phyloP scores from a whole-genome alignment of 2,329 filamentous ascomycete species.

The Stemphylium vesicarium region DNA sequence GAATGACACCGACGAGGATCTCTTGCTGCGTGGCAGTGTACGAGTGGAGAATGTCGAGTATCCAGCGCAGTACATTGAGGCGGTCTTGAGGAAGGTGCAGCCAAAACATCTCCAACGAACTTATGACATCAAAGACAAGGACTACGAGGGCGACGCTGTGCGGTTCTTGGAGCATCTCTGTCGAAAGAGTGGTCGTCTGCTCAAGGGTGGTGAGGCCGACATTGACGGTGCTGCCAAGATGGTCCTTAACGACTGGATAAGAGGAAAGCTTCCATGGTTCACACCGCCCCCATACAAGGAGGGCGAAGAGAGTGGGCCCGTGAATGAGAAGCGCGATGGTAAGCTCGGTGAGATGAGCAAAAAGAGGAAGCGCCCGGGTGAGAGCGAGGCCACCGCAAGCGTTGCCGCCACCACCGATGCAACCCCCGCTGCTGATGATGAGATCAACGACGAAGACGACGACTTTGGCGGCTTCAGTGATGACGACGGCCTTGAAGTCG shows the following conservation, averaged over 20 bases:
- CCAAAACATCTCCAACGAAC: constrained; percentile 88
- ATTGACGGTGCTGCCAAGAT: constrained; percentile 95
- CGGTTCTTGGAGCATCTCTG: constrained; percentile 88
- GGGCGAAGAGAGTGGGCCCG: constrained; percentile 39
- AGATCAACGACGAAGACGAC: constrained; percentile 30
- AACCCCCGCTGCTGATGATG: constrained; percentile 17
- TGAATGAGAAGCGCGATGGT: constrained; percentile 71
- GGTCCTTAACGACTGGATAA: constrained; percentile 93
- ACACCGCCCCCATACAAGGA: constrained; percentile 71
- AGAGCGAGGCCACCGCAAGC: constrained; percentile 36
- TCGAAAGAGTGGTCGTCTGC: constrained; percentile 81
- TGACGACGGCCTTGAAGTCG: constrained; percentile 26
- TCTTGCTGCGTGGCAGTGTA: constrained; percentile 88
- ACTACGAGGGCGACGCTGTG: constrained; percentile 73
- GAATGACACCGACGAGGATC: constrained; percentile 82
- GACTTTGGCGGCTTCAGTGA: constrained; percentile 46
- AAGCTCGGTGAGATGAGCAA: constrained; percentile 82
- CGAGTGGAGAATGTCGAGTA: constrained; percentile 96
- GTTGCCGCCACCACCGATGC: constrained; percentile 26
- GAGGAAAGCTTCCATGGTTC: constrained; percentile 97
- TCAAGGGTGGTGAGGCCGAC: constrained; percentile 94
- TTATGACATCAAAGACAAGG: constrained; percentile 82
- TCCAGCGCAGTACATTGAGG: constrained; percentile 92
- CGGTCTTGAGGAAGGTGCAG: constrained; percentile 80
- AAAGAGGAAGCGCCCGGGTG: constrained; percentile 69